Evolutionary conservation across 805 yeast species (phyloP), one percentile per base, ranked within the genome.

Genomic region (Teunomyces pallodes): DNA sequence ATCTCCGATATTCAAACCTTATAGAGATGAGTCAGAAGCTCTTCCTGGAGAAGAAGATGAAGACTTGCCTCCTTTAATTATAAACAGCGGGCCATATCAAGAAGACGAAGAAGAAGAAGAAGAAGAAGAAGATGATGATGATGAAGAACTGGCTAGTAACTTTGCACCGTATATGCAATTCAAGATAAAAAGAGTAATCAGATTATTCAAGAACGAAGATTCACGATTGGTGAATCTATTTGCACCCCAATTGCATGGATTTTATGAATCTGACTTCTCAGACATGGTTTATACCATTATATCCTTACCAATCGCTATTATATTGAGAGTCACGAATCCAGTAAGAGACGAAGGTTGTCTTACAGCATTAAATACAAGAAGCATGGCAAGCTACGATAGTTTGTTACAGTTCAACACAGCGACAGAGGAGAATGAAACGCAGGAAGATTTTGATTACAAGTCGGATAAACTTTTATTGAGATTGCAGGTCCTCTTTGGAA

Each of bases 301-400:
- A 2, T 47, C 62, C 3, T 47, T 56, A 1, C 72, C 74, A 5
- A 50, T 67, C 2, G 48, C 60, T 3, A 30, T 64, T 4, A 13
- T 68, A 4, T 52, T 72, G 20, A 56, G 66, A 17, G 12, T 66
- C 9, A 58, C 72, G 9, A 62, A 57, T 9, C 76, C 76, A 1
- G 74, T 72, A 7, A 49, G 70, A 30, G 62, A 66, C 16, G 58
- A 57, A 24, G n/a, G 51, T 1, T 40, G 46, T 5, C 42, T 54
- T 17, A 43, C 28, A 27, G 29, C 42, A 14, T 26, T n/a, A 29
- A 31, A 30, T 39, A 40, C 32, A 32, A 30, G 43, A 50, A 29
- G 41, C 9, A n/a, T 38, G 41, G 30, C 12, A 27, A 17, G 17
- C 14, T 38, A 38, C 12, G 41, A 38, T 38, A 38, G 41, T 20